Evolutionary conservation across 371 early-diverging fungal species (phyloP), one percentile per base, ranked within the genome.

Genomic region (Apophysomyces sp.): DNA sequence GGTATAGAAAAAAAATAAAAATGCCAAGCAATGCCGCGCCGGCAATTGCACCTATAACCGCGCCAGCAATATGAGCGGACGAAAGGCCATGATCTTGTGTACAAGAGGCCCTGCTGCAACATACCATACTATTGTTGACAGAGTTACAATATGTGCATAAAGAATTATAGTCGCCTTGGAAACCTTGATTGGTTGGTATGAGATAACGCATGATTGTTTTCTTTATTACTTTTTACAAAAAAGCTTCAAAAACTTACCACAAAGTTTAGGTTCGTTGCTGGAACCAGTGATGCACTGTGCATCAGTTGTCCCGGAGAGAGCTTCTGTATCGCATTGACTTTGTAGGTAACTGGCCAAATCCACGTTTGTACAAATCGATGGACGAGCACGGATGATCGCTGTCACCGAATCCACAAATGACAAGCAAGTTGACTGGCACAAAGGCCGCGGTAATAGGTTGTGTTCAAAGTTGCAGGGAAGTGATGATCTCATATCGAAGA

Each of bases 291-390:
- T 56, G 29, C 24, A 2, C 12, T 40, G 21, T 41, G 41, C 32
- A 41, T 32, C 40, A 12, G 44, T 32, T 11, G 55, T 27, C 8
- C 49, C 30, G 52, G 66, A 65, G 13, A 61, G 68, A 6, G 66
- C 78, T 24, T 68, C 62, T 9, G 61, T 60, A n/a, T 62, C 28
- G 39, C 78, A 77, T 29, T 71, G 72, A 12, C 36, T 41, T 4
- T 13, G 16, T 41, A 58, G 61, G 34, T 34, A 32, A 16, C 3
- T 56, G 16, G 66, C 32, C 1, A 62, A 54, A 34, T 34, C 31
- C 36, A 60, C 63, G 21, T 65, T 29, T 28, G 57, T 62, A 4
- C 11, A 26, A 9, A 57, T 39, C 37, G 56, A 13, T 57, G 60
- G 18, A 62, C 67, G 12, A 13, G 36, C 30, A 4, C 60, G 29